A percentile compares a stretch with the other conserved stretches of the same genome.
These are phyloP conservation scores for Furcasterigmium sp. DNA, from an alignment of 2,329 filamentous ascomycete genomes.

Conservation along the genomic window DNA sequence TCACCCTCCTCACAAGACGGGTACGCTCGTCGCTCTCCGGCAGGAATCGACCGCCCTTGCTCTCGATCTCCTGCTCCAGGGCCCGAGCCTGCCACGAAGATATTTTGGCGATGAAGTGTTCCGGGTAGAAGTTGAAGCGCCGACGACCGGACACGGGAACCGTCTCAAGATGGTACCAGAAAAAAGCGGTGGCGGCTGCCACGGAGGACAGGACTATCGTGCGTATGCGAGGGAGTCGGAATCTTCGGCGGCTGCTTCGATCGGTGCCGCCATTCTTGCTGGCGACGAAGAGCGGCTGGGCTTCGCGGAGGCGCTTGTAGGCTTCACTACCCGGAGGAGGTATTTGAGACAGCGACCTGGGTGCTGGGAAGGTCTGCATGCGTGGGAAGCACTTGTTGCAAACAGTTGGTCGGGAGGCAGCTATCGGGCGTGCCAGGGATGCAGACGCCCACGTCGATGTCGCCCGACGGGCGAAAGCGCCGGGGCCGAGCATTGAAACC, in stretches of 20 bases:
- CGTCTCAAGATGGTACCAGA: conserved; percentile 68
- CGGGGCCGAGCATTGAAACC: neutral
- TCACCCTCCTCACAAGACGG: conserved; percentile 55
- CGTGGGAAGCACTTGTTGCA: too few relatives aligned
- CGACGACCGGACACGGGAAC: conserved; percentile 67
- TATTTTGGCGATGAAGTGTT: conserved; percentile 47
- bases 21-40: conserved; percentile 53
- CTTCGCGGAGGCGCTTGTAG: conserved; percentile 20
- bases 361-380: too few relatives aligned
- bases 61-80: conserved; percentile 48
- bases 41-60: conserved; percentile 50
- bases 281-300: conserved; percentile 24
- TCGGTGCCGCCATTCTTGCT: conserved; percentile 24
- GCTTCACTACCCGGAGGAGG: conserved; percentile 8
- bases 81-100: conserved; percentile 50
- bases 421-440: too few relatives aligned
- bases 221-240: too few relatives aligned
- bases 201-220: conserved; percentile 34
- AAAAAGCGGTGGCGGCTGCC: conserved; percentile 39
- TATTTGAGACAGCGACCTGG: too few relatives aligned
- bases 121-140: conserved; percentile 66
- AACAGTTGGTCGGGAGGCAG: too few relatives aligned
- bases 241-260: conserved; percentile 29
- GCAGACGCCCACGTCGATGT: too few relatives aligned
- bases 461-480: neutral